A percentile compares a stretch with the other conserved stretches of the same genome.
These are phyloP conservation scores for Penicillium antarcticum DNA, from an alignment of 495 filamentous ascomycete genomes.

Conservation along the genomic window DNA sequence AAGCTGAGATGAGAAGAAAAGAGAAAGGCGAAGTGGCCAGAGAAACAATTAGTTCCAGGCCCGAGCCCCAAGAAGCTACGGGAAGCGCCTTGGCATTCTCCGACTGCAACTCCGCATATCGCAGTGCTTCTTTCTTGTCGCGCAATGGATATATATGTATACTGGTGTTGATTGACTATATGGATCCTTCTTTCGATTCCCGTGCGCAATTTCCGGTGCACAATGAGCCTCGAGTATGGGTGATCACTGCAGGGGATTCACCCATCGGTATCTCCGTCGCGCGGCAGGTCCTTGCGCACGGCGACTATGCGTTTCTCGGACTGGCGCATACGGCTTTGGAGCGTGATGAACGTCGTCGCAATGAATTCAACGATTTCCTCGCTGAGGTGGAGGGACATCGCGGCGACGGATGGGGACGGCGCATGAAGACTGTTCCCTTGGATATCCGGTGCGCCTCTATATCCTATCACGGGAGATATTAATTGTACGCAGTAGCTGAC, in stretches of 20 bases:
- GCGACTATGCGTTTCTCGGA: conserved; percentile 80
- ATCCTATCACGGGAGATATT: neutral
- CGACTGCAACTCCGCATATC: conserved; percentile 13
- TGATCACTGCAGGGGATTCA: conserved; percentile 78
- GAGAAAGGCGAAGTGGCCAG: conserved; percentile 12
- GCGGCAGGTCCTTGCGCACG: conserved; percentile 74
- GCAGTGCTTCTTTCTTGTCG: conserved; percentile 6
- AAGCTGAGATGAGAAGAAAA: conserved; percentile 10
- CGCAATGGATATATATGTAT: conserved; percentile 30
- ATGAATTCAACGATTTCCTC: conserved; percentile 51
- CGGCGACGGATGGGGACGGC: conserved; percentile 41
- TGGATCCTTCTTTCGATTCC: conserved; percentile 38
- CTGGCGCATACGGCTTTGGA: conserved; percentile 55
- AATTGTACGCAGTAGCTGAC: conserved; percentile 10
- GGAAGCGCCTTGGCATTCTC: conserved; percentile 23
- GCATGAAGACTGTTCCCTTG: conserved; percentile 43
- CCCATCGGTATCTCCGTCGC: conserved; percentile 74
- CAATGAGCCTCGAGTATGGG: conserved; percentile 70
- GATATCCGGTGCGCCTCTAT: conserved; percentile 46
- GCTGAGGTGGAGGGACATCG: conserved; percentile 69
- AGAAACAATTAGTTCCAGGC: conserved; percentile 4
- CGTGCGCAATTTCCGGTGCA: conserved; percentile 57
- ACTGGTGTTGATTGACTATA: conserved; percentile 24
- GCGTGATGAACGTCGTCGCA: conserved; percentile 40
- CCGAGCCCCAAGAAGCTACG: conserved; percentile 13